Base-by-base conservation (phyloP, 2,329 filamentous ascomycete species). In the Monilinia vaccinii-corymbosi region DNA sequence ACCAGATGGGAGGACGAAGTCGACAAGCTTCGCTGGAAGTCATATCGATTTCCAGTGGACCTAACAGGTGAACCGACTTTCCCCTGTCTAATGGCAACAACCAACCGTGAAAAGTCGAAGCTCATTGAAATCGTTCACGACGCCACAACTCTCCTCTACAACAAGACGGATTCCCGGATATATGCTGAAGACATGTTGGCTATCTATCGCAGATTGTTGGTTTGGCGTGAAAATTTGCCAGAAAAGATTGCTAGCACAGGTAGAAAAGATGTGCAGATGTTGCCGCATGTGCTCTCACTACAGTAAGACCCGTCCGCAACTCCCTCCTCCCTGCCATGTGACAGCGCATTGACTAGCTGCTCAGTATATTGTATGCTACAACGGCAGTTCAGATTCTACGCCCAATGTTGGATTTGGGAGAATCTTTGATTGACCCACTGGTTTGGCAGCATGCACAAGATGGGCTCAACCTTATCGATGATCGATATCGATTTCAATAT, bases 271-370 rank as follows among this genome's bases (percentile, higher is more conserved):
- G 52, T 58, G 36, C 64, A 65, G 56, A 60, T 63, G 16, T 62
- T 72, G 49, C 71, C 71, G 10, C 71, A 73, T 66, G 65, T 71
- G 14, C 56, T 73, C 13, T 71, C 66, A 46, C 61, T 73, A 25
- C 60, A 71, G 71, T 73, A 67, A 61, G 71, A 64, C 47, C 45
- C 11, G n/a, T n/a, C n/a, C 40, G 7, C 16, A n/a, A 6, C 32
- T 13, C 38, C 38, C 13, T 42, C 6, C 10, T 32, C 25, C 7
- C 11, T 21, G 10, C 32, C 13, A 16, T 32, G 50, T 18, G 7
- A 10, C 6, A 25, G 36, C 16, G 6, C 7, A 28, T 23, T 16
- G 7, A 53, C 66, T 71, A 45, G 69, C 38, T 40, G 45, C 51
- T 23, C 49, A 73, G 71, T 23, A 71, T 73, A 45, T 62, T 73